A percentile compares a stretch with the other conserved stretches of the same genome.
Evolutionary conservation across 352 stramenopile genomes (phyloP).

Genomic region (Globisporangium cederbergense): DNA sequence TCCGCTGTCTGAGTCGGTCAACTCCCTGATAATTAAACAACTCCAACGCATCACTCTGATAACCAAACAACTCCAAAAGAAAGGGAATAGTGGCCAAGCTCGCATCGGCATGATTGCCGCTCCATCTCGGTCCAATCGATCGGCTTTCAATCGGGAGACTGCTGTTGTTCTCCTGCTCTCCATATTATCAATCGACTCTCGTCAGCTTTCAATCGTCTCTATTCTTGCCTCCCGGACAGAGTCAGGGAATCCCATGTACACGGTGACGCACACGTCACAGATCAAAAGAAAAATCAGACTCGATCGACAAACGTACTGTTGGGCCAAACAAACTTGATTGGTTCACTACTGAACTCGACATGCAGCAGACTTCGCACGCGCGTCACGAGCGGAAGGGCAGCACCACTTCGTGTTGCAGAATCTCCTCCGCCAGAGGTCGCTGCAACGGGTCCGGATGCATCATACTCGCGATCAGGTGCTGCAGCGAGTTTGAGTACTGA

Average conservation of each 20-base stretch:
- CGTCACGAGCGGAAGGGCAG: slow-evolving; percentile 43
- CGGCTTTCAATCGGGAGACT: too few species aligned
- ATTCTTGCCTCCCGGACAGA: neutral
- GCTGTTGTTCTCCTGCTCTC: too few species aligned
- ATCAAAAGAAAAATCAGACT: too few species aligned
- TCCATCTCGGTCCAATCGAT: too few species aligned
- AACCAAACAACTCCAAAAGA: too few species aligned
- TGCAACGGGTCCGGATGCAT: slow-evolving; percentile 86
- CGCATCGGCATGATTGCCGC: too few species aligned
- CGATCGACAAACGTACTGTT: too few species aligned
- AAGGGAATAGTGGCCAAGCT: too few species aligned
- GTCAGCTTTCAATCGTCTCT: too few species aligned
- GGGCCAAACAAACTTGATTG: neutral
- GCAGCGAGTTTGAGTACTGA: slow-evolving; percentile 85
- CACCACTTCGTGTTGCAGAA: slow-evolving; percentile 81
- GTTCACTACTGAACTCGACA: neutral
- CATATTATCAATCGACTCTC: too few species aligned
- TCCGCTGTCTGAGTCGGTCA: neutral
- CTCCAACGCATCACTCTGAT: too few species aligned
- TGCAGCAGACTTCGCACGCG: neutral
- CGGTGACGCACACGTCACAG: too few species aligned
- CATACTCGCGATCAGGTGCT: slow-evolving; percentile 84
- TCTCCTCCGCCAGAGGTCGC: slow-evolving; percentile 75
- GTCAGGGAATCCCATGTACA: neutral
- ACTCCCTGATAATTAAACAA: neutral